phyloP scores from a whole-genome alignment of 306 rosid genomes.

The Dicorynia guianensis region DNA sequence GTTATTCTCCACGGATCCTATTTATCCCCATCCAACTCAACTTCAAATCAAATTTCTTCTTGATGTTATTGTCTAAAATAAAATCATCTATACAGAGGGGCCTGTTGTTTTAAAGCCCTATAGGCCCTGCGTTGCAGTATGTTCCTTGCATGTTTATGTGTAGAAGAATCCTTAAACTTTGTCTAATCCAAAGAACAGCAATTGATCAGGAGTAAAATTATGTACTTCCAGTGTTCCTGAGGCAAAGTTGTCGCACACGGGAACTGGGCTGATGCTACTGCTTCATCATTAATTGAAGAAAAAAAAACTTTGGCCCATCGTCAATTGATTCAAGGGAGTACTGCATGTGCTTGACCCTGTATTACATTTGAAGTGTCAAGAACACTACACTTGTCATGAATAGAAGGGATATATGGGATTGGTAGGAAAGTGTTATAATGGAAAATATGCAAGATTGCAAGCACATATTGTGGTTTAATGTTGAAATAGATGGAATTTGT shows the following conservation, averaged over 20 bases:
- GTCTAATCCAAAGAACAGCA: neutral
- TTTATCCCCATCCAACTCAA: neutral
- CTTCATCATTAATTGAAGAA: neutral
- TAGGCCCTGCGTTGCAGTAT: neutral
- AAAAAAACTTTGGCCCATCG: neutral
- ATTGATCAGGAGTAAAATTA: no score
- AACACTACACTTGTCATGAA: constrained; percentile 13
- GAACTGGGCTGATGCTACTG: constrained; percentile 1
- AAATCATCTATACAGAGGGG: neutral
- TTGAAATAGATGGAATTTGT: constrained; percentile 15
- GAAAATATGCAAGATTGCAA: neutral
- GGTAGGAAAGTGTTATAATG: constrained; percentile 22
- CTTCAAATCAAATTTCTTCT: neutral
- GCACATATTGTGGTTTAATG: constrained; percentile 13
- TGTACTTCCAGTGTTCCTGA: neutral
- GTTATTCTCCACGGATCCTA: constrained; percentile 6
- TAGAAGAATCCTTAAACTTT: constrained; percentile 9
- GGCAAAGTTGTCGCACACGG: constrained; percentile 9
- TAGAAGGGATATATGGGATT: constrained; percentile 12
- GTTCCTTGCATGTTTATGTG: constrained; percentile 5
- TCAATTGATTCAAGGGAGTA: neutral
- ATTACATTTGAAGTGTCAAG: neutral
- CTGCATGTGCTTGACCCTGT: neutral
- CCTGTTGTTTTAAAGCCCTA: neutral
- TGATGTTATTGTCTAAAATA: constrained; percentile 3